Conservation (phyloP, 805 yeast species). For the Cyberlindnera nakhonratchasimensis region DNA sequence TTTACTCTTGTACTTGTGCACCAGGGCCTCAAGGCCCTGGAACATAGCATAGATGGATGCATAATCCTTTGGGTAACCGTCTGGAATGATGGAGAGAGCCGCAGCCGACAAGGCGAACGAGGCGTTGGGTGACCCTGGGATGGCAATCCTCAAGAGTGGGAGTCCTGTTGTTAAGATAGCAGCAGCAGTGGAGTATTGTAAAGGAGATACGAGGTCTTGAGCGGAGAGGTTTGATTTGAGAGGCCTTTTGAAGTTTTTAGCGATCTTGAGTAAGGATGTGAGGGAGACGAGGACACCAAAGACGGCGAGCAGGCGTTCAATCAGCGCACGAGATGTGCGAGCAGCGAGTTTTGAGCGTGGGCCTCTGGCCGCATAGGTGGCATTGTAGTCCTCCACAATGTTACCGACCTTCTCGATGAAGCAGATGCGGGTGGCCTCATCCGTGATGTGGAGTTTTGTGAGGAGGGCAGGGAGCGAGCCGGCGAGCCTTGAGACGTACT, state of each 20-base stretch:
- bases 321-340: constrained; percentile 9
- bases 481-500: constrained; percentile 5
- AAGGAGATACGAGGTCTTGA: not conserved
- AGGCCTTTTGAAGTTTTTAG: constrained; percentile 1
- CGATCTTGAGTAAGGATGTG: constrained; percentile 7
- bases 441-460: constrained; percentile 6
- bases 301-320: constrained; percentile 10
- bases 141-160: constrained; percentile 10
- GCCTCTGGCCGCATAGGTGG: not conserved
- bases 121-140: not conserved
- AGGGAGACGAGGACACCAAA: constrained; percentile 11
- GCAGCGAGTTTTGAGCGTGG: not conserved
- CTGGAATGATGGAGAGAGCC: constrained; percentile 14
- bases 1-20: constrained; percentile 1
- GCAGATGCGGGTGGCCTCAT: constrained; percentile 8
- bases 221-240: not conserved
- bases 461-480: constrained; percentile 14
- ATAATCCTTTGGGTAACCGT: constrained; percentile 16
- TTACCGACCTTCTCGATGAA: constrained; percentile 8
- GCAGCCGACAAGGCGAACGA: constrained; percentile 2
- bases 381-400: constrained; percentile 11
- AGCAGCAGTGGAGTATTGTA: constrained; percentile 5
- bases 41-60: constrained; percentile 13
- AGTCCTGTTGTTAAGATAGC: constrained; percentile 2
- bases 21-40: constrained; percentile 12